phyloP scores from a whole-genome alignment of 768 basidiomycete genomes.

The Xerocomellus amylosporus region DNA sequence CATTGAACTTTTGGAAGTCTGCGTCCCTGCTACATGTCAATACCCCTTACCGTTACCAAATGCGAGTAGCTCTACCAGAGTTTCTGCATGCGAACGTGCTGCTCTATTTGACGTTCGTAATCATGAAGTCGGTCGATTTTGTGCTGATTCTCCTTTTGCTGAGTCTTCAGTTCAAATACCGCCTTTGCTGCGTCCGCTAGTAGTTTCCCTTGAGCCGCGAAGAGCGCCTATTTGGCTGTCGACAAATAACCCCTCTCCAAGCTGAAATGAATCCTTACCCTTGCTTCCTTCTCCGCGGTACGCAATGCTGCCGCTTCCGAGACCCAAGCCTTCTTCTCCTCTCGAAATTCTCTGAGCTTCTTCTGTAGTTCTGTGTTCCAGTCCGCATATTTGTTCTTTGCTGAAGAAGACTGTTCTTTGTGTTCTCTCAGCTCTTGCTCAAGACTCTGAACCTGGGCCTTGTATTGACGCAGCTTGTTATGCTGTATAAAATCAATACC shows the following conservation, averaged over 20 bases:
- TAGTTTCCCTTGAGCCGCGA: slow-evolving; percentile 65
- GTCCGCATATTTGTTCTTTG: slow-evolving; percentile 76
- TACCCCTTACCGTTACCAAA: not conserved
- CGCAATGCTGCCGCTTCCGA: slow-evolving; percentile 66
- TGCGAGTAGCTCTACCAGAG: slow-evolving; percentile 59
- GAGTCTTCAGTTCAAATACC: slow-evolving; percentile 71
- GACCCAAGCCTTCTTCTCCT: slow-evolving; percentile 78
- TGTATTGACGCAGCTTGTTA: slow-evolving; percentile 79
- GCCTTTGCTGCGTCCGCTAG: slow-evolving; percentile 66
- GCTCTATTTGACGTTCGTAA: slow-evolving; percentile 86
- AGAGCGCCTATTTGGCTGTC: slow-evolving; percentile 47
- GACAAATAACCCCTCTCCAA: not conserved
- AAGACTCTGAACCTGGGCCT: slow-evolving; percentile 60
- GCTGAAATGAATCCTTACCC: slow-evolving; percentile 38
- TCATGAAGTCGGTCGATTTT: slow-evolving; percentile 79
- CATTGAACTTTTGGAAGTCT: slow-evolving; percentile 70
- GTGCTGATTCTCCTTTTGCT: slow-evolving; percentile 72
- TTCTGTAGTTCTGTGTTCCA: slow-evolving; percentile 83
- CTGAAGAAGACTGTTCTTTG: slow-evolving; percentile 65
- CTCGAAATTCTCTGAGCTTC: slow-evolving; percentile 68
- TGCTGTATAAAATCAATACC: slow-evolving; percentile 45
- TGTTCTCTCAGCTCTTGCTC: slow-evolving; percentile 71
- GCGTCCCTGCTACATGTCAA: slow-evolving; percentile 53
- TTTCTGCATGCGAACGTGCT: slow-evolving; percentile 70
- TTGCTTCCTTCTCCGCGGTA: slow-evolving; percentile 66